Evolutionary conservation across 179 eudicot genomes (phyloP).

Genomic region (Spinacia oleracea): DNA sequence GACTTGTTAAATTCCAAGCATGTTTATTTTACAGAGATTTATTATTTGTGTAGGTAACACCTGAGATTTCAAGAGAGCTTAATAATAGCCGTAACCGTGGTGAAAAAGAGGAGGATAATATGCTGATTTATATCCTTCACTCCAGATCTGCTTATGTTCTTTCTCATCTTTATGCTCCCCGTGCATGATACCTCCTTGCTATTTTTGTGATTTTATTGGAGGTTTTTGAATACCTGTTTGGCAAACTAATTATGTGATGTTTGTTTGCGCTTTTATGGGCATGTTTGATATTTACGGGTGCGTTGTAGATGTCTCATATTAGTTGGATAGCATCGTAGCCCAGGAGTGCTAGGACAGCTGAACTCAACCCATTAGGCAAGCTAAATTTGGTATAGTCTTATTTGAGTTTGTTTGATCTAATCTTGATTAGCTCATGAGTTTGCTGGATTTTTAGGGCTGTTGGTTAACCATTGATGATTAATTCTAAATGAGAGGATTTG

Average conservation of each 20-base stretch:
- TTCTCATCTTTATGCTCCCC: background rate
- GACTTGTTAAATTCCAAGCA: background rate
- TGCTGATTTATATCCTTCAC: constrained; percentile 80
- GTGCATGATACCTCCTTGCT: background rate
- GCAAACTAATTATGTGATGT: background rate
- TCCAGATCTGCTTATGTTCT: background rate
- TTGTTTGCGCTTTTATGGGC: constrained; percentile 1
- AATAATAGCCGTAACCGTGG: constrained; percentile 80
- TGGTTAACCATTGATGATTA: background rate
- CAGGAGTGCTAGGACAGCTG: background rate
- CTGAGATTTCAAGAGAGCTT: constrained; percentile 78
- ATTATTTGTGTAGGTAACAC: constrained; percentile 66
- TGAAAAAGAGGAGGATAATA: constrained; percentile 66
- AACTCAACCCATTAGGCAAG: background rate
- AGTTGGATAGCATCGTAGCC: background rate
- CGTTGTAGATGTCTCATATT: background rate
- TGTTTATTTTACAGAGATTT: background rate
- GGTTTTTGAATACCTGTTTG: background rate
- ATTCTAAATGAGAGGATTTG: background rate
- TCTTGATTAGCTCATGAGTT: background rate
- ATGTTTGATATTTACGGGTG: background rate
- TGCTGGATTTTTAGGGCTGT: background rate
- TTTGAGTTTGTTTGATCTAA: background rate
- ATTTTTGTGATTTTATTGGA: background rate
- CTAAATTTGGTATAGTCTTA: background rate